Evolutionary conservation across 768 basidiomycete genomes (phyloP), one percentile per base, ranked within the genome.

Genomic region (Leccinum aurantiacum): DNA sequence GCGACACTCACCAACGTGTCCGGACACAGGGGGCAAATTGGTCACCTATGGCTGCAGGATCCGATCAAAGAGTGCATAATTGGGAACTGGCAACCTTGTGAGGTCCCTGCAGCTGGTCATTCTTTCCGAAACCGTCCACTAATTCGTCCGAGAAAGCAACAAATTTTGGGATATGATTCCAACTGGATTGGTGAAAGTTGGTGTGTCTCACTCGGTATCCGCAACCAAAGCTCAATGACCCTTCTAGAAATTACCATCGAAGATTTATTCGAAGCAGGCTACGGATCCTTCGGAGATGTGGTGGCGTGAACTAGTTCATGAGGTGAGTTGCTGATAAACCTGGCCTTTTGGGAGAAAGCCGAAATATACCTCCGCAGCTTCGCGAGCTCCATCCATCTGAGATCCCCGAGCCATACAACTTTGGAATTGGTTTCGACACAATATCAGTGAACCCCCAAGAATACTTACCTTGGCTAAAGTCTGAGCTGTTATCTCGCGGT

Each of bases 391-490:
- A 69, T 24, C 65, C 33, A 24, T 69, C 70, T 4, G 75, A 78
- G 22, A 58, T 82, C 24, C 79, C 79, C 4, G 60, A 71, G 11
- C 67, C 71, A 31, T 67, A 69, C 41, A 63, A 65, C 48, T 62
- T 66, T 37, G 85, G 82, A 19, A 71, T 80, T 38, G 71, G 67
- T 14, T 86, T 78, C 65, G 71, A 74, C 52, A 81, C 83, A 0
- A 74, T 80, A 63, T 79, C 80, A 37, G 69, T 84, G 44, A 78
- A 84, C 62, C 83, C 84, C 0, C 76, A 79, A 15, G 63, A 70
- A 31, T 87, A 86, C 69, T 73, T 83, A 29, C 77, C 74, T 2
- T 80, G 82, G 78, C 72, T 88, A 13, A 76, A 77, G 57, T 63
- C 70, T 19, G 70, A 79, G 60, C 66, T 83, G 37, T 59, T 65